Percentiles rank a stretch among this genome's conserved stretches.
These are phyloP conservation scores for Talaromyces sp. DNA, from an alignment of 2,329 filamentous ascomycete genomes.

Conservation along the genomic window DNA sequence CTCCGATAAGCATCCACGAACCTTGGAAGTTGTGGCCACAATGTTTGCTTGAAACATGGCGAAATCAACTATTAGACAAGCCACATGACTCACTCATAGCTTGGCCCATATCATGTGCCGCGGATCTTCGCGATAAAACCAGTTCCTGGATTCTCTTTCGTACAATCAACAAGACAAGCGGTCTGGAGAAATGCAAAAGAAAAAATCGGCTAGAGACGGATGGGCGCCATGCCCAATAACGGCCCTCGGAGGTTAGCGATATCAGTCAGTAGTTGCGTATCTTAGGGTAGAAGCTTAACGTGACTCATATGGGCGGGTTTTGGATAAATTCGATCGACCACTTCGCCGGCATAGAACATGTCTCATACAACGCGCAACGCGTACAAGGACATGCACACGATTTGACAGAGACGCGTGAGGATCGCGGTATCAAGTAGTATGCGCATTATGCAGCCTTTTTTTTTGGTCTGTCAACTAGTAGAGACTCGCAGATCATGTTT, in stretches of 20 bases:
- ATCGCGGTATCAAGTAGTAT: not conserved
- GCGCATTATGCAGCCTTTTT: not conserved
- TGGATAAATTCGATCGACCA: not conserved
- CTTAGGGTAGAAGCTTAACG: not conserved
- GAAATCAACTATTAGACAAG: not conserved
- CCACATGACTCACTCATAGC: not conserved
- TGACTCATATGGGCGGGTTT: not conserved
- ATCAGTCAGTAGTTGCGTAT: not conserved
- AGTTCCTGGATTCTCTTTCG: not conserved
- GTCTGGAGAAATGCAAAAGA: not conserved
- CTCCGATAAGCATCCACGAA: not conserved
- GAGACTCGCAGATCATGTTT: slow-evolving; percentile 12
- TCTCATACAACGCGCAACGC: slow-evolving; percentile 1
- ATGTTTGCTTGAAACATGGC: slow-evolving; percentile 3
- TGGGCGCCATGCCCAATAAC: slow-evolving; percentile 1
- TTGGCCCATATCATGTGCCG: not conserved
- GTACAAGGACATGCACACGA: not conserved
- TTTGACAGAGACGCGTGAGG: slow-evolving; percentile 3
- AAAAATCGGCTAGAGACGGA: slow-evolving; percentile 5
- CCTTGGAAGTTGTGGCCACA: not conserved
- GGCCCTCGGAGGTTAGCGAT: not conserved
- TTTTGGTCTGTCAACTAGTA: not conserved
- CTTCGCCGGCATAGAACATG: not conserved
- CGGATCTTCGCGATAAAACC: not conserved
- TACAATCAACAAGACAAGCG: not conserved